phyloP scores from a whole-genome alignment of 169 alveolate genomes.

The Eimeria acervulina region DNA sequence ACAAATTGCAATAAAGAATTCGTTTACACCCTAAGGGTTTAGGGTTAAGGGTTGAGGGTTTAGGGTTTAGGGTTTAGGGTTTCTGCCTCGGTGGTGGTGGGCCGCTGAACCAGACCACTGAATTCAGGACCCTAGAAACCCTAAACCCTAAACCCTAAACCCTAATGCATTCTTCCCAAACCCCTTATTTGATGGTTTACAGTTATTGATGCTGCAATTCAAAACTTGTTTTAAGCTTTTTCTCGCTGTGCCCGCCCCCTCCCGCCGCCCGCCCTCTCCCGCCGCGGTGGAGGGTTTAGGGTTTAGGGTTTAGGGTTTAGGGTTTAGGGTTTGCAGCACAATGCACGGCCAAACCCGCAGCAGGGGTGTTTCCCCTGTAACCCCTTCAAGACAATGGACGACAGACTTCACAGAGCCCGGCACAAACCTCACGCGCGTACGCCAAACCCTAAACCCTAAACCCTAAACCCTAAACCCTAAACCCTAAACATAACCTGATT shows the following conservation, averaged over 20 bases:
- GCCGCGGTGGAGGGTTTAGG: neutral
- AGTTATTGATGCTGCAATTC: neutral
- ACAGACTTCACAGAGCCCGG: neutral
- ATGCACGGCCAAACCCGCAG: neutral
- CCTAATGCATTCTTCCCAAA: neutral
- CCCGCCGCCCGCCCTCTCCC: neutral
- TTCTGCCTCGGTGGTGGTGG: neutral
- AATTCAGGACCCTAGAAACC: neutral
- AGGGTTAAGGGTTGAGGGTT: too few relatives aligned
- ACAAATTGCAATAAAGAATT: too few relatives aligned
- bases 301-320: too few relatives aligned
- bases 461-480: constrained; percentile 41
- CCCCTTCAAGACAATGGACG: constrained; percentile 19
- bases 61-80: too few relatives aligned
- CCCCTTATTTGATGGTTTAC: too few relatives aligned
- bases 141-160: neutral
- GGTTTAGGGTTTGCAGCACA: neutral
- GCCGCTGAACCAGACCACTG: constrained; percentile 36
- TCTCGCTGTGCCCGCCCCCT: neutral
- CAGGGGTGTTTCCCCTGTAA: neutral
- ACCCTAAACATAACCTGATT: neutral
- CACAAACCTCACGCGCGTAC: neutral
- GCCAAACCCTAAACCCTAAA: neutral
- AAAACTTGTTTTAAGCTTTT: neutral
- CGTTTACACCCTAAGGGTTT: too few relatives aligned